Evolutionary conservation across 495 filamentous ascomycete genomes (phyloP), one percentile per base, ranked within the genome.

Genomic region (Aspergillus asperescens): DNA sequence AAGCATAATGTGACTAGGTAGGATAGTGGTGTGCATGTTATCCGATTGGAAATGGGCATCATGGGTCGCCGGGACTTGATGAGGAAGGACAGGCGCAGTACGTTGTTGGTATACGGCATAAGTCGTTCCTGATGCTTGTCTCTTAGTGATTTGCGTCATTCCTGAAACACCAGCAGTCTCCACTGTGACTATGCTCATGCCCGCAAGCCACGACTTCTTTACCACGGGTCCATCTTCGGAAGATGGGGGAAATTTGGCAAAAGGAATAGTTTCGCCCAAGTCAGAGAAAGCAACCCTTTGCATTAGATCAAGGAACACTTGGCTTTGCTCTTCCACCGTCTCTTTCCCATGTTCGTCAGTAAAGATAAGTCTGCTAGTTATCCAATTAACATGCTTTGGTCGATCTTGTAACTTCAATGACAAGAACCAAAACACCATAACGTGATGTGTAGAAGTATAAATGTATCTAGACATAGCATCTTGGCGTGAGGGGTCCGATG

Each of bases 341-440:
- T 87, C 81, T 22, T 80, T 82, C 5, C 88, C 89, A 56, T 84
- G 76, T 15, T 80, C 78, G 58, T 95, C 87, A 48, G 77, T 82
- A 48, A 77, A 75, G 20, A 88, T 86, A 24, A 99, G 76, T 52
- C 88, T 86, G 63, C 86, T 90, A n/a, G 87, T 85, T 55, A 97
- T 95, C 89, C 89, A 96, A 39, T 82, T 81, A 39, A 95, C 88
- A 53, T 94, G 86, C 54, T 82, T 88, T 15, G 82, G 78, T 23
- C 94, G 84, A 56, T 96, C 90, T 34, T 83, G 76, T 27, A 96
- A 77, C 63, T 87, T 90, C 53, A 97, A 64, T 6, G 88, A 86
- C 46, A 97, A 72, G 65, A 95, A 97, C 94, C 94, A 99, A 60
- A 95, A 95, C 3, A 88, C 88, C 58, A 97, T 89, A 58, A 95